Evolutionary conservation across 495 filamentous ascomycete genomes (phyloP).

Genomic region (Daldinia grandis): DNA sequence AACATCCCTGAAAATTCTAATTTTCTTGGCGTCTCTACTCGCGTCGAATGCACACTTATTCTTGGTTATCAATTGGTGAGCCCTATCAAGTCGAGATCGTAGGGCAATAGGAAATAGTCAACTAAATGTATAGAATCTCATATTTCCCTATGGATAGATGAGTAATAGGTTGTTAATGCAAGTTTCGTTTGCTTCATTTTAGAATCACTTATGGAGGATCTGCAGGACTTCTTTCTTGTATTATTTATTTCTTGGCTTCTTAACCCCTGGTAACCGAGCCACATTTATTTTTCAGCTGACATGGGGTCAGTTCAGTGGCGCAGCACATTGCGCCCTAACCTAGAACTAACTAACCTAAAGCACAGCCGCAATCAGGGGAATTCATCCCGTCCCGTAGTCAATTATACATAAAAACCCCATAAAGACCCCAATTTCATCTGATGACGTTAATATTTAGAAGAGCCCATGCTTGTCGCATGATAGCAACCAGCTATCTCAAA

Average conservation of each 20-base stretch:
- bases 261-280: background rate
- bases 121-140: too few relatives aligned
- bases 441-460: background rate
- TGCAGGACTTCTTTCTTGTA: background rate
- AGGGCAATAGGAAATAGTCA: background rate
- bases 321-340: background rate
- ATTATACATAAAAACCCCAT: background rate
- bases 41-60: background rate
- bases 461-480: background rate
- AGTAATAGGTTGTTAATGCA: background rate
- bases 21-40: background rate
- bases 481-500: background rate
- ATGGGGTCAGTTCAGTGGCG: background rate
- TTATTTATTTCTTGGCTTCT: background rate
- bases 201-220: background rate
- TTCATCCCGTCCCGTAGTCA: background rate
- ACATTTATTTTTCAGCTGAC: background rate
- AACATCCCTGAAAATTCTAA: background rate
- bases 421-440: too few relatives aligned
- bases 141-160: background rate
- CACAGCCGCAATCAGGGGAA: constrained; percentile 5
- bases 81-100: background rate
- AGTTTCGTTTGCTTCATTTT: background rate
- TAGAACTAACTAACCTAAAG: too few relatives aligned
- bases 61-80: background rate